Evolutionary conservation across 495 filamentous ascomycete genomes (phyloP).

Genomic region (Chaetomium fimeti): DNA sequence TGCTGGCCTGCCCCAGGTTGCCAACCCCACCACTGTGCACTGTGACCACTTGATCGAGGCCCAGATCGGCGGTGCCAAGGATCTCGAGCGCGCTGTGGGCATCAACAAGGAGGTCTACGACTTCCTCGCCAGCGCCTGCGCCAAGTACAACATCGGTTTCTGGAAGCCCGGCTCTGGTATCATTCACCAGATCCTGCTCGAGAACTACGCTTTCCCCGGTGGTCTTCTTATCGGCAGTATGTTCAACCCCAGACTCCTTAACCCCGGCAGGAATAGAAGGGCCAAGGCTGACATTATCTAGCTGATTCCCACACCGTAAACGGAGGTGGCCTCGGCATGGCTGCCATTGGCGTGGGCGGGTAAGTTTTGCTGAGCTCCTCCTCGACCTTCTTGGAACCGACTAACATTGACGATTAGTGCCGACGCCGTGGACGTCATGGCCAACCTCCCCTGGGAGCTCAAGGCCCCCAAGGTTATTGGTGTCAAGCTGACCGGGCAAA

Average conservation of each 20-base stretch:
- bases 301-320: constrained; percentile 95
- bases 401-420: constrained; percentile 45
- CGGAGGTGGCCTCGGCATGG: constrained; percentile 94
- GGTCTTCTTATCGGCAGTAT: constrained; percentile 87
- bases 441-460: constrained; percentile 94
- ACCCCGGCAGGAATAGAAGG: too few species aligned
- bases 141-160: constrained; percentile 99
- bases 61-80: constrained; percentile 89
- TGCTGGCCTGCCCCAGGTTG: constrained; percentile 90
- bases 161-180: constrained; percentile 98
- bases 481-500: constrained; percentile 84
- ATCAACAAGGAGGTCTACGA: constrained; percentile 99
- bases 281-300: not conserved
- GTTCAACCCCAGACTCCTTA: not conserved
- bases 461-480: constrained; percentile 98
- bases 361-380: not conserved
- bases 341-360: constrained; percentile 95
- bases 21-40: constrained; percentile 94
- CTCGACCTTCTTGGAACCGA: too few species aligned
- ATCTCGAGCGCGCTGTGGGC: constrained; percentile 82
- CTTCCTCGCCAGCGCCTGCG: constrained; percentile 90
- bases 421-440: constrained; percentile 99
- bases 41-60: constrained; percentile 99
- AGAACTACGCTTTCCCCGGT: constrained; percentile 98
- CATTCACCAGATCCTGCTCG: constrained; percentile 97